Conservation (phyloP, 495 filamentous ascomycete species). For the Chaetomidium leptoderma region DNA sequence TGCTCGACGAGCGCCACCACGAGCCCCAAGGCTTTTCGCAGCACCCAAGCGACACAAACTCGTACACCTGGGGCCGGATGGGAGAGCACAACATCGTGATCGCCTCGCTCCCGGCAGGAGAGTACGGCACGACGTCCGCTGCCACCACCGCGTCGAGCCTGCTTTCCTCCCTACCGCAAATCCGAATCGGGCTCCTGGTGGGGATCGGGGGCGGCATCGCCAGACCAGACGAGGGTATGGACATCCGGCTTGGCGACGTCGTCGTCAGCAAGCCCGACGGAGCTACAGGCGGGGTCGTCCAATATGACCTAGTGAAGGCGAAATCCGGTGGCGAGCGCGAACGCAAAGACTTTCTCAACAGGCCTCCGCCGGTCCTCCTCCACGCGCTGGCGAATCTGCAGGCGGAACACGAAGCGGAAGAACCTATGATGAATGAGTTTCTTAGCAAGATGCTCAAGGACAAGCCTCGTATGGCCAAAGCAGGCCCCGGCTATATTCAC, state of each 20-base stretch:
- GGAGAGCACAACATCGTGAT: slow-evolving; percentile 44
- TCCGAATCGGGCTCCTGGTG: slow-evolving; percentile 44
- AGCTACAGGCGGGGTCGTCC: slow-evolving; percentile 31
- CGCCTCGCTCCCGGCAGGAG: slow-evolving; percentile 9
- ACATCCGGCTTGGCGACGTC: slow-evolving; percentile 19
- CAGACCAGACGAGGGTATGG: slow-evolving; percentile 24
- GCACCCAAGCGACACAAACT: slow-evolving; percentile 33
- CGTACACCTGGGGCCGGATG: slow-evolving; percentile 42
- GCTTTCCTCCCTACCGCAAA: slow-evolving; percentile 36
- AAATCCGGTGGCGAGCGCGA: slow-evolving; percentile 19
- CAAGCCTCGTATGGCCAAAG: no score
- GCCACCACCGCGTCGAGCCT: slow-evolving; percentile 32
- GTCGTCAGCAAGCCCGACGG: slow-evolving; percentile 30
- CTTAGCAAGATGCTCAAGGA: no score
- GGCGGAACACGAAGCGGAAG: slow-evolving; percentile 14
- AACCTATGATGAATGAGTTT: no score
- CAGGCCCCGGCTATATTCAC: background rate
- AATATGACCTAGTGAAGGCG: slow-evolving; percentile 37
- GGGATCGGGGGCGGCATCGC: slow-evolving; percentile 46
- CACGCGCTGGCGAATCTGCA: slow-evolving; percentile 15
- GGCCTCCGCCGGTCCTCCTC: slow-evolving; percentile 25
- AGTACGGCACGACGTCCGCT: slow-evolving; percentile 36
- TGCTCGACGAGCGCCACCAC: slow-evolving; percentile 42
- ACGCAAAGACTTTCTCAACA: slow-evolving; percentile 24
- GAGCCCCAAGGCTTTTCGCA: slow-evolving; percentile 1